Evolutionary conservation across 2,329 filamentous ascomycete species (phyloP), one percentile per base, ranked within the genome.

Genomic region (Trichoderma pleuroti): DNA sequence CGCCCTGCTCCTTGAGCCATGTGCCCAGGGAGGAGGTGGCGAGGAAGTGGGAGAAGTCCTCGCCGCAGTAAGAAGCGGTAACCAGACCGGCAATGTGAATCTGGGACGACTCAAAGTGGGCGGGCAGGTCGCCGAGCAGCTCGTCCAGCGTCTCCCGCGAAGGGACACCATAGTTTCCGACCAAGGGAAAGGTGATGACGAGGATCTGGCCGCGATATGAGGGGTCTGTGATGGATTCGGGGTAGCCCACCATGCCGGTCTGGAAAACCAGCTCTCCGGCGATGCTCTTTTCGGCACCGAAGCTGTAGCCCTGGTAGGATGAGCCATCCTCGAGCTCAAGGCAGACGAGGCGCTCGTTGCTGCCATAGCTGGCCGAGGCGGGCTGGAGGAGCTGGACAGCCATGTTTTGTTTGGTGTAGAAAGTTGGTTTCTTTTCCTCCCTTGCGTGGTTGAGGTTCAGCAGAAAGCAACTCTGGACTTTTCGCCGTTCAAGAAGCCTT

Each of bases 191-290:
- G 68, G 95, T 99, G 78, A 98, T 90, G 82, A 98, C 94, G 76
- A 99, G 88, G 76, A 99, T 97, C 84, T 99, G 95, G 73, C 93
- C 93, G 63, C 92, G 91, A 83, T 96, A 95, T 63, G 93, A 95
- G 75, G 93, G 93, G 79, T 96, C 93, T 72, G 93, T 95, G 76
- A 96, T 87, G 61, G 92, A 97, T 86, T 99, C 96, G 54, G 96
- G 94, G 81, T 99, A 99, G 79, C 96, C 96, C 76, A 98, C 96
- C 94, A 98, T 97, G 82, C 96, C 96, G 71, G 96, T 99, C 87
- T 98, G 95, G 86, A 99, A 99, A 83, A 99, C 96, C 81, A 99
- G 87, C 86, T 99, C 96, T 81, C 96, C 96, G 75, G 95, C 92
- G 78, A 97, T 90, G 84, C 93, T 97, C 88, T 94, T 97, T 79